phyloP scores from a whole-genome alignment of 345 rosid species.

The Ricinus communis region DNA sequence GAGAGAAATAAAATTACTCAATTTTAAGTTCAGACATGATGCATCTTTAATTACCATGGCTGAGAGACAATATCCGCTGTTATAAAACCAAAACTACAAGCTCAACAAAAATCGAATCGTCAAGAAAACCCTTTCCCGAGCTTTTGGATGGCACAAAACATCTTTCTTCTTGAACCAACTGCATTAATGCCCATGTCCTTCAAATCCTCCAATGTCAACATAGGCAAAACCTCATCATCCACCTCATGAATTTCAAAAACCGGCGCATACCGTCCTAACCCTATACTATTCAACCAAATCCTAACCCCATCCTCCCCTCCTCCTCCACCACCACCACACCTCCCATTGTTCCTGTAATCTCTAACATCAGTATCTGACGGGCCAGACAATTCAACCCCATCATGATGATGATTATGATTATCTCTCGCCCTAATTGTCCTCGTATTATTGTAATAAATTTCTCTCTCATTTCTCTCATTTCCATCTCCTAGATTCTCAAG shows the following conservation, averaged over 20 bases:
- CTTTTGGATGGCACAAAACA: slow-evolving; percentile 77
- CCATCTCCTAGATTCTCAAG: slow-evolving; percentile 58
- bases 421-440: slow-evolving; percentile 28
- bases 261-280: slow-evolving; percentile 71
- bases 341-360: slow-evolving; percentile 37
- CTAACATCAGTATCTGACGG: slow-evolving; percentile 55
- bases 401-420: slow-evolving; percentile 23
- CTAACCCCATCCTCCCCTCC: slow-evolving; percentile 55
- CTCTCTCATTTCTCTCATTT: slow-evolving; percentile 45
- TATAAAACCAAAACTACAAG: slow-evolving; percentile 23
- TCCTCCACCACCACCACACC: slow-evolving; percentile 33
- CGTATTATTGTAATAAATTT: slow-evolving; percentile 32
- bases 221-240: slow-evolving; percentile 78
- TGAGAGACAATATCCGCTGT: slow-evolving; percentile 31
- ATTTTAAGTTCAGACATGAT: slow-evolving; percentile 44
- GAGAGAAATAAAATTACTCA: slow-evolving; percentile 21
- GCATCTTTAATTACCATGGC: slow-evolving; percentile 52
- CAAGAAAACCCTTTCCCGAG: slow-evolving; percentile 72
- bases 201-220: slow-evolving; percentile 82
- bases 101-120: slow-evolving; percentile 19
- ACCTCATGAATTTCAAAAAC: slow-evolving; percentile 89
- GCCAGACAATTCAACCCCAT: slow-evolving; percentile 48
- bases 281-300: slow-evolving; percentile 65
- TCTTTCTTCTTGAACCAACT: slow-evolving; percentile 82
- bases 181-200: slow-evolving; percentile 91